Percentiles rank a stretch among this genome's conserved stretches.
Evolutionary conservation across 129 eudicot species (phyloP).

Genomic region (carrot (Daucus carota)): DNA sequence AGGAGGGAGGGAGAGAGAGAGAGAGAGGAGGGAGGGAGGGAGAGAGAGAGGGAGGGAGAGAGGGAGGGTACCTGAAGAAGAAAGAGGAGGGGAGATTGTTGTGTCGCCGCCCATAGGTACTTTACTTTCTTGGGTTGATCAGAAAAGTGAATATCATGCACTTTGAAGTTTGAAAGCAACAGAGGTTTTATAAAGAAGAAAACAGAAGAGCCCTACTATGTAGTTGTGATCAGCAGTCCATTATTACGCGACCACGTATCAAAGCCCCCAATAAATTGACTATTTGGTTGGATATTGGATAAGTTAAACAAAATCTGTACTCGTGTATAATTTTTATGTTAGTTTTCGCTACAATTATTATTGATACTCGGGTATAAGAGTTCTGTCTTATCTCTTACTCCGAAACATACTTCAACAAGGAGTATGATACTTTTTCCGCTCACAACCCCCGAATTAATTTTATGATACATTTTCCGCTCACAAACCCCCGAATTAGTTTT

Average conservation of each 20-base stretch:
- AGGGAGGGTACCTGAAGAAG: conserved; percentile 22
- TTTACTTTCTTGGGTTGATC: background rate
- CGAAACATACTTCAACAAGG: no score
- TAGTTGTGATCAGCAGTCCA: background rate
- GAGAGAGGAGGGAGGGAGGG: conserved; percentile 7
- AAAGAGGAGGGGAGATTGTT: background rate
- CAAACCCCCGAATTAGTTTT: no score
- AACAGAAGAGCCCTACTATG: background rate
- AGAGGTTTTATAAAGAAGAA: background rate
- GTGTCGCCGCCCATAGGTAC: conserved; percentile 48
- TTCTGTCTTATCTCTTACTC: no score
- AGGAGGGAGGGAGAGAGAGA: conserved; percentile 12
- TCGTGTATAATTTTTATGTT: no score
- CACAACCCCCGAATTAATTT: no score
- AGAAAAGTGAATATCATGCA: background rate
- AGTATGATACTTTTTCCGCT: no score
- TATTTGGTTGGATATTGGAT: background rate
- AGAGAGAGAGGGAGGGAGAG: conserved; percentile 1
- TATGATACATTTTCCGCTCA: no score
- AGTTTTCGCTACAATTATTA: no score
- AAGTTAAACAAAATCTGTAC: no score
- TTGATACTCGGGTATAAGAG: no score
- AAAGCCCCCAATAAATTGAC: background rate
- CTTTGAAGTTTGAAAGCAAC: background rate
- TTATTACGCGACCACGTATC: background rate